Evolutionary conservation across 2,329 filamentous ascomycete species (phyloP).

Genomic region (Paramyrothecium sp.): DNA sequence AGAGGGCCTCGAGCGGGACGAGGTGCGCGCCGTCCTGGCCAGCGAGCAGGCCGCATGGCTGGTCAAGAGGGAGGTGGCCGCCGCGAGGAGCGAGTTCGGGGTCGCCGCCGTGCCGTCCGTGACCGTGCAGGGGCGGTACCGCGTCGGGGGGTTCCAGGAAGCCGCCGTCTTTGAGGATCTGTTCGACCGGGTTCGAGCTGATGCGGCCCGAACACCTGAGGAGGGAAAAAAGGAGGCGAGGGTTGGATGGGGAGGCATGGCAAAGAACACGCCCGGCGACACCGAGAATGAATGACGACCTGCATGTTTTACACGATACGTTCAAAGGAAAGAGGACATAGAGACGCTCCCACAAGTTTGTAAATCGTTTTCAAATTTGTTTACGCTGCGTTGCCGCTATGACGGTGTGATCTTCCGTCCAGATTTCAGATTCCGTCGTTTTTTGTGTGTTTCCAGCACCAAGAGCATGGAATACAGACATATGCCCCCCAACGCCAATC

Average conservation of each 20-base stretch:
- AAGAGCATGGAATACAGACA: neutral
- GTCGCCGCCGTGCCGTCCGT: constrained; percentile 73
- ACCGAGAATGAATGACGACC: neutral
- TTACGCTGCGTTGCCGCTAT: neutral
- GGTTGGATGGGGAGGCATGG: neutral
- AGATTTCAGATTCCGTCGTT: neutral
- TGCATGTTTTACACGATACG: neutral
- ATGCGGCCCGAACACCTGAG: no score
- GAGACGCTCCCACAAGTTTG: neutral
- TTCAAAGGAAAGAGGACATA: neutral
- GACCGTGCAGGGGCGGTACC: constrained; percentile 65
- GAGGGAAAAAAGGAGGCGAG: no score
- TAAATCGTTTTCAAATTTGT: neutral
- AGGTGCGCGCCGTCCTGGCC: constrained; percentile 25
- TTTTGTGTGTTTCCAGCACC: neutral
- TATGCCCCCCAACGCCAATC: neutral
- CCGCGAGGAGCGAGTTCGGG: constrained; percentile 22
- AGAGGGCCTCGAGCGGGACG: constrained; percentile 25
- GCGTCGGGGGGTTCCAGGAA: constrained; percentile 71
- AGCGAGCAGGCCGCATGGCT: constrained; percentile 21
- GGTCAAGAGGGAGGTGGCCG: constrained; percentile 28
- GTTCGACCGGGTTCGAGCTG: constrained; percentile 47
- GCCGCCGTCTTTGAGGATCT: constrained; percentile 62
- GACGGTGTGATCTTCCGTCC: neutral
- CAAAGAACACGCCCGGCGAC: neutral